Evolutionary conservation across 441 rosid species (phyloP).

Genomic region (Metrosideros polymorpha): DNA sequence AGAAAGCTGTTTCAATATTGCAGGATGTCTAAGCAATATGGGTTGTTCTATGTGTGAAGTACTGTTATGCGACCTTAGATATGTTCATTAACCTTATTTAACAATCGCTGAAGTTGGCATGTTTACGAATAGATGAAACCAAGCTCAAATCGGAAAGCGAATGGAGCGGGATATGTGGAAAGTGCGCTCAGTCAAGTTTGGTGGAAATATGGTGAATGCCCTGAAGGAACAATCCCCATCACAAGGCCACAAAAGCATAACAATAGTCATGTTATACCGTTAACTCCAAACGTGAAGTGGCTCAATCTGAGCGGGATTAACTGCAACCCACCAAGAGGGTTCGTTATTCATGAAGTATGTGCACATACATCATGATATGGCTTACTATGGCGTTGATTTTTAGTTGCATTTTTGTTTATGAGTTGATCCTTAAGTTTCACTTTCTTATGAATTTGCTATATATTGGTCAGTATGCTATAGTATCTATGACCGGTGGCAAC

Average conservation of each 20-base stretch:
- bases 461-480: constrained; percentile 7
- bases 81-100: neutral
- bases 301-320: neutral
- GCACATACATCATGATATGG: neutral
- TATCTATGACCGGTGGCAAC: neutral
- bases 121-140: constrained; percentile 3
- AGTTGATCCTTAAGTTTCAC: neutral
- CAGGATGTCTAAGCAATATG: neutral
- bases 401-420: neutral
- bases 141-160: neutral
- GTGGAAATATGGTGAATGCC: constrained; percentile 12
- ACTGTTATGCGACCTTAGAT: no score
- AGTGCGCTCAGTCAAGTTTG: neutral
- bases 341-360: neutral
- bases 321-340: no score
- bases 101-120: neutral
- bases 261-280: neutral
- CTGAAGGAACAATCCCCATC: constrained; percentile 23
- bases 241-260: neutral
- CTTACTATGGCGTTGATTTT: neutral
- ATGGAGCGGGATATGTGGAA: neutral
- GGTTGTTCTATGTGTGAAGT: neutral
- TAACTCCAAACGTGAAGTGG: no score
- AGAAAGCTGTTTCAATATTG: neutral
- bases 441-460: neutral